phyloP scores from a whole-genome alignment of 768 basidiomycete genomes.

The Kwoniella newhampshirensis region DNA sequence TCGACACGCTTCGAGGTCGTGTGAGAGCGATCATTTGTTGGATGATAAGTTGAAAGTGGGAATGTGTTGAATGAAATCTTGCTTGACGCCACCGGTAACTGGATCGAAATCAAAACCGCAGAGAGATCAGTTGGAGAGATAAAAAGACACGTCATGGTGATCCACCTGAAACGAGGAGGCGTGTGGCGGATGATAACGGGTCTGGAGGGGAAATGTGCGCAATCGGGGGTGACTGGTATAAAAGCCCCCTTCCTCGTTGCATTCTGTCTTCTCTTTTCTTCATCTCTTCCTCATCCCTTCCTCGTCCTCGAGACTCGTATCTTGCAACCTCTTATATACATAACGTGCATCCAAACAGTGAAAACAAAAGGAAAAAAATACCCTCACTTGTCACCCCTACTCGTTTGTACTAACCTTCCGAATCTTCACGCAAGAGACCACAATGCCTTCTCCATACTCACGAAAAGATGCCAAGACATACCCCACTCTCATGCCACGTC shows the following conservation, averaged over 20 bases:
- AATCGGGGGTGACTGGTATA: background rate
- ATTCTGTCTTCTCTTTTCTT: background rate
- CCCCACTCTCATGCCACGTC: background rate
- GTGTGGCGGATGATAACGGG: background rate
- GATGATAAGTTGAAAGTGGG: background rate
- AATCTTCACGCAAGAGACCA: background rate
- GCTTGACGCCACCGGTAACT: background rate
- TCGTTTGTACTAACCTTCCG: background rate
- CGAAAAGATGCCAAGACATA: background rate
- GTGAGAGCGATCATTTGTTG: conserved; percentile 9
- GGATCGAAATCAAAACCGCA: too few relatives aligned
- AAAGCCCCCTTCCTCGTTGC: background rate
- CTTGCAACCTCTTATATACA: too few relatives aligned
- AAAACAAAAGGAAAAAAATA: too few relatives aligned
- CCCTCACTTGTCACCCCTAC: too few relatives aligned
- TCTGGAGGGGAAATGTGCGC: too few relatives aligned
- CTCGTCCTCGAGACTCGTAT: background rate
- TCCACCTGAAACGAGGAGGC: too few relatives aligned
- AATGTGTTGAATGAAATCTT: conserved; percentile 3
- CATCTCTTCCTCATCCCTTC: background rate
- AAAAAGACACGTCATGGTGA: conserved; percentile 1
- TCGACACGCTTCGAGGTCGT: background rate
- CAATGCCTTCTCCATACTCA: background rate
- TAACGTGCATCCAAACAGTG: too few relatives aligned
- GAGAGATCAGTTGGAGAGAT: too few relatives aligned